Evolutionary conservation across 2,329 filamentous ascomycete species (phyloP), one percentile per base, ranked within the genome.

Genomic region (Periglandula ipomoeae): DNA sequence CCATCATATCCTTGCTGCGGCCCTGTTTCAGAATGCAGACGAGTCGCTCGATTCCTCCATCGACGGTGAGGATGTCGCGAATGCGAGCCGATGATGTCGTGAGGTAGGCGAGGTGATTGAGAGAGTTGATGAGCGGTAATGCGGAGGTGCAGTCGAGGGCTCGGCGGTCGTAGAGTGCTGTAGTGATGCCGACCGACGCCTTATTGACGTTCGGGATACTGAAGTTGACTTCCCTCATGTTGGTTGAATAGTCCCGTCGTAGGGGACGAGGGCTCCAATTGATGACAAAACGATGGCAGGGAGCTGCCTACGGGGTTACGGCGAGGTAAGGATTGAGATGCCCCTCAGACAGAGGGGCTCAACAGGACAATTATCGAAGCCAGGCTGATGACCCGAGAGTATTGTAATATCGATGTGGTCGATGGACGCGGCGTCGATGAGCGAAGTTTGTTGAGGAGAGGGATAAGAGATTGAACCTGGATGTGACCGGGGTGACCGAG

Each of bases 151-250:
- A 98, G 69, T 98, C 93, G 61, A 98, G 85, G 44, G 93, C 93
- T 66, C 93, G 85, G 57, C 93, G 88, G 72, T 98, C 93, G 69
- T 98, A 98, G 54, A 98, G 81, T 66, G 93, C 94, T 50, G 93
- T 96, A 58, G 93, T 98, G 72, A 98, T 98, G 70, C 91, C 91
- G 63, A 95, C 90, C 51, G 91, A 95, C 63, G 93, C 93, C 85
- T 97, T 97, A 73, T 97, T 97, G 79, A 94, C 89, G 78, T 93
- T 96, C 48, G 93, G 91, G 67, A 97, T 96, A 73, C 90, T 96
- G 73, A 97, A 97, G 72, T 97, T 97, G 73, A 95, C 90, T 81
- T 98, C 93, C 75, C 93, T 88, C 93, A 98, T 98, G 71, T 68
- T 91, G 79, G 55, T 53, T 55, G 50, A 44, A 49, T 51, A 38